Evolutionary conservation across 148 eudicot species (phyloP).

Genomic region (Rhododendron ferrugineum): DNA sequence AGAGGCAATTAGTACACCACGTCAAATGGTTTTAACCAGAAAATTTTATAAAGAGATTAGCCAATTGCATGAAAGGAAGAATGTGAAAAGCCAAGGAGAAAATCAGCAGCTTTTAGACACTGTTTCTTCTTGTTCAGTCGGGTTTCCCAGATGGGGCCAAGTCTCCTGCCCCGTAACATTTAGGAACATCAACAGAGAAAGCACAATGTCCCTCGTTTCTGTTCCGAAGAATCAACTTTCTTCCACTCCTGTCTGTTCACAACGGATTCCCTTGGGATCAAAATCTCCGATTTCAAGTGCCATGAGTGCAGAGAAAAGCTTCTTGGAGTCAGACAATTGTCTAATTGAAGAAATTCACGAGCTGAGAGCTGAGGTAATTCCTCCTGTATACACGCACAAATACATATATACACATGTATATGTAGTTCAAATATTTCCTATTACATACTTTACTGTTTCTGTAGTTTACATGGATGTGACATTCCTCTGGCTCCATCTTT

Average conservation of each 20-base stretch:
- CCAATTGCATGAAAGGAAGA: constrained; percentile 9
- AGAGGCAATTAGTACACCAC: constrained; percentile 6
- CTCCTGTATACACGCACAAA: not conserved
- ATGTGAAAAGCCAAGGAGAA: constrained; percentile 9
- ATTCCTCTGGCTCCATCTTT: not conserved
- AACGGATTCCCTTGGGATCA: constrained; percentile 3
- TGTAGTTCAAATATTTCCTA: not conserved
- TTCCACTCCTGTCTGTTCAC: constrained; percentile 9
- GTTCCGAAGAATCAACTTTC: constrained; percentile 7
- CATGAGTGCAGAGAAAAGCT: constrained; percentile 9
- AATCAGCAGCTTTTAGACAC: not conserved
- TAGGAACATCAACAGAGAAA: not conserved
- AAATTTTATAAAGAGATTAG: constrained; percentile 8
- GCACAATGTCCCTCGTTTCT: not conserved
- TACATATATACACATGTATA: not conserved
- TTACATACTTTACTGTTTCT: not conserved
- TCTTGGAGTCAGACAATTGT: constrained; percentile 13
- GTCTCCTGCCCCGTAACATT: constrained; percentile 25
- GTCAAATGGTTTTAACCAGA: constrained; percentile 10
- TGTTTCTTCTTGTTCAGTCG: not conserved
- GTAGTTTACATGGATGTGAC: not conserved
- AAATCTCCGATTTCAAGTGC: constrained; percentile 8
- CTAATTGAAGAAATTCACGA: constrained; percentile 24
- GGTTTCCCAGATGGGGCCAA: constrained; percentile 33
- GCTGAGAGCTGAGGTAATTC: constrained; percentile 29